A percentile compares a stretch with the other conserved stretches of the same genome.
These are phyloP conservation scores for Vitis hybrid DNA, from an alignment of 177 flowering plant genomes.

Conservation along the genomic window DNA sequence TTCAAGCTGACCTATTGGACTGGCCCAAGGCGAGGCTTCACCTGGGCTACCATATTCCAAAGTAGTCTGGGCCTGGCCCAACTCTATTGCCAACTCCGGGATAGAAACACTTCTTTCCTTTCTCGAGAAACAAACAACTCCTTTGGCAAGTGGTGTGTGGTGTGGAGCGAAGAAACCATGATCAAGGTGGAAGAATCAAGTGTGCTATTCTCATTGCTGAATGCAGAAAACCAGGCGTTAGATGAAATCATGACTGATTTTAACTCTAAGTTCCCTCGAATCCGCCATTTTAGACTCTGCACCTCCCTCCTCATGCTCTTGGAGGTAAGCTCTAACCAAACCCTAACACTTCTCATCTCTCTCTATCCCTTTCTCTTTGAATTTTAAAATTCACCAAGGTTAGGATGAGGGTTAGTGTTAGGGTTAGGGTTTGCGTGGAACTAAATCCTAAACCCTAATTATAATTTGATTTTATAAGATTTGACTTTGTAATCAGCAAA, in stretches of 20 bases:
- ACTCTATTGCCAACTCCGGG: no score
- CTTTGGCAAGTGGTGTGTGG: neutral
- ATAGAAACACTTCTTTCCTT: no score
- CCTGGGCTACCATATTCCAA: no score
- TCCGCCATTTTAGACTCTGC: conserved; percentile 47
- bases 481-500: no score
- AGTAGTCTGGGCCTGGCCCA: no score
- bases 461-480: no score
- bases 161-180: conserved; percentile 22
- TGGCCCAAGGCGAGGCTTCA: no score
- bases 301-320: conserved; percentile 47
- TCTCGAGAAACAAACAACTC: no score
- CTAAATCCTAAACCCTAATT: no score
- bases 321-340: conserved; percentile 30
- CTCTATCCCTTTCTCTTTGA: neutral
- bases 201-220: conserved; percentile 36
- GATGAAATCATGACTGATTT: conserved; percentile 56
- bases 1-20: no score
- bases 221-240: conserved; percentile 46
- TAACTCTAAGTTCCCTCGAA: conserved; percentile 48
- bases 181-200: conserved; percentile 44
- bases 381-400: neutral
- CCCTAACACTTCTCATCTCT: neutral
- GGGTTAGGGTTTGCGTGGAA: no score
- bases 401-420: no score